These are phyloP conservation scores for Yarrowia bubula DNA, from an alignment of 805 yeast species.

Conservation along the genomic window DNA sequence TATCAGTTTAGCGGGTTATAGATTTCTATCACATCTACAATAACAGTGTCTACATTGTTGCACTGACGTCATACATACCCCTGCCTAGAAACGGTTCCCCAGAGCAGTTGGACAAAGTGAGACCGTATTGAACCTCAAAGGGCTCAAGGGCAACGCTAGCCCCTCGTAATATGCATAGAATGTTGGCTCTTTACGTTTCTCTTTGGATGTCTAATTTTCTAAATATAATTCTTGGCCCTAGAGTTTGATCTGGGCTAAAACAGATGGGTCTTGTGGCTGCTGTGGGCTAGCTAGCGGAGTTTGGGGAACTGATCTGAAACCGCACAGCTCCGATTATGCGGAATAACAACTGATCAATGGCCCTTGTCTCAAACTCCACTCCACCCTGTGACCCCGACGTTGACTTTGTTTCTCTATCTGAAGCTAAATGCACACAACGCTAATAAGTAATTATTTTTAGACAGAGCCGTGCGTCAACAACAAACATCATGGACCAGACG, in stretches of 20 bases:
- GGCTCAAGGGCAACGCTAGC: background rate
- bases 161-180: conserved; percentile 16
- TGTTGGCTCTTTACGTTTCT: background rate
- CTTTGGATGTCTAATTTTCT: conserved; percentile 2
- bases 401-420: background rate
- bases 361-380: no score
- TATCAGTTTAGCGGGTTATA: no score
- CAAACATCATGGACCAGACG: conserved; percentile 7
- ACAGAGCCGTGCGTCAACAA: conserved; percentile 9
- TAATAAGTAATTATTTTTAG: conserved; percentile 1
- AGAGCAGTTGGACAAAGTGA: background rate
- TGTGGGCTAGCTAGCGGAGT: background rate
- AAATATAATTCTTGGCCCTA: background rate
- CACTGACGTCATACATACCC: conserved; percentile 7
- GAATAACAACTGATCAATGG: no score
- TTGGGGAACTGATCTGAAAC: background rate
- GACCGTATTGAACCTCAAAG: background rate
- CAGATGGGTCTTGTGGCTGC: background rate
- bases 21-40: no score
- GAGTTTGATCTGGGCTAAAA: background rate
- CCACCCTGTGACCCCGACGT: background rate
- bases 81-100: conserved; percentile 11
- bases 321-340: no score
- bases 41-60: no score
- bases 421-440: background rate